Evolutionary conservation across 2,329 filamentous ascomycete genomes (phyloP), one percentile per base, ranked within the genome.

Genomic region (Triangularia verruculosa): DNA sequence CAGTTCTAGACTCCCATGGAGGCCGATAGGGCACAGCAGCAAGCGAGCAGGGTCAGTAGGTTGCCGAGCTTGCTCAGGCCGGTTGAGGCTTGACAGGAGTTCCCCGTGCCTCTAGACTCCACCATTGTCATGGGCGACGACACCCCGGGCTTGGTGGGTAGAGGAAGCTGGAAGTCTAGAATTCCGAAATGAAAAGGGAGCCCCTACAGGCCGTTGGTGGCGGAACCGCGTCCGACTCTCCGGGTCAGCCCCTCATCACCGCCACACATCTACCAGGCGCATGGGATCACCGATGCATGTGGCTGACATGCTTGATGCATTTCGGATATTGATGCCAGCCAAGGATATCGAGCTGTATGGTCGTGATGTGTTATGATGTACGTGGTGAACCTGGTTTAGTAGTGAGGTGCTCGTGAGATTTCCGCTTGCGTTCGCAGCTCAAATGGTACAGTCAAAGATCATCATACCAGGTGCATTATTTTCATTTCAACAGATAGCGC

Each of bases 91-190:
- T 47, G 22, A 47, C 39, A 34, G 30, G 56, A 47, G 32, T 43
- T 27, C 22, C 17, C 32, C 17, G 25, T 15, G 15, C 27, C 8
- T 47, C 39, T 27, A 51, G 32, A 47, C 51, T 27, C 51, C 28
- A 47, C 39, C 32, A 22, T 43, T 20, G 9, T 22, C 24, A 52
- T 39, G 56, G 27, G 9, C n/a, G 3, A 52, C 3, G 28, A 9
- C 2, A 12, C 28, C 55, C 32, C 20, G 15, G 56, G 17, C 15
- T 47, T 58, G 13, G n/a, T 20, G 56, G 22, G 32, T 15, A 25
- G 34, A 32, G 53, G 28, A 47, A 53, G 53, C 62, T 65, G 67
- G 65, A 66, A 66, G 64, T 54, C 59, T 43, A 59, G 47, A 62
- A 24, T 62, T 57, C 65, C 67, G 67, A 67, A 62, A 68, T 47